Evolutionary conservation across 345 rosid species (phyloP), one percentile per base, ranked within the genome.

Genomic region (Limnanthes douglasii): DNA sequence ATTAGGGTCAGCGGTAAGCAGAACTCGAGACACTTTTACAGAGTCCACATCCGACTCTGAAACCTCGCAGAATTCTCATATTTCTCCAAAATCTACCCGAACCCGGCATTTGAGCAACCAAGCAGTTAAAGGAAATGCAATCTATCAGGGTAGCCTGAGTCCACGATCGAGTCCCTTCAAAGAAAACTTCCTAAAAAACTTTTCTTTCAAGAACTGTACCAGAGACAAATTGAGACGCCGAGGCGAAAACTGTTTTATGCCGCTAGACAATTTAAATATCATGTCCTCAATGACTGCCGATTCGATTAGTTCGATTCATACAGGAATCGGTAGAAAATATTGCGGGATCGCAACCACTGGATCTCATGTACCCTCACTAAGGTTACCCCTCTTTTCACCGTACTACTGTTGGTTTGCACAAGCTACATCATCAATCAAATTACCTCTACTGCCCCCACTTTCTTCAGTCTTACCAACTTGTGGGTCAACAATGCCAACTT

Each of bases 351-450:
- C n/a, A 6, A 43, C 49, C 33, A 50, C 58, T 3, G 48, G 34
- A 17, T 56, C 70, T 21, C 57, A 41, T 14, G 57, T 39, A 10
- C 19, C 72, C 21, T 49, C 65, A 6, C 3, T 35, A 1, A 39
- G 35, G 8, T 27, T 62, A 12, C 63, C 77, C n/a, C 40, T 61
- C 13, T 54, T 61, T 45, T 54, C 92, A 26, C 92, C 92, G 8
- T 55, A 67, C 49, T 79, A 75, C 45, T 72, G 85, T 39, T 69
- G 80, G 78, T 79, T 85, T 25, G 75, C 93, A 9, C 56, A 48
- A 9, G 64, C 63, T 4, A 16, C 40, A 42, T 37, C 72, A 5
- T 23, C 65, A 1, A 41, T 39, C n/a, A 67, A 58, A 39, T 45
- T 46, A 43, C 57, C 64, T 35, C 44, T 47, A 11, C 60, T 75